Conservation (phyloP, 768 basidiomycete genomes). For the Mycena crocata region DNA sequence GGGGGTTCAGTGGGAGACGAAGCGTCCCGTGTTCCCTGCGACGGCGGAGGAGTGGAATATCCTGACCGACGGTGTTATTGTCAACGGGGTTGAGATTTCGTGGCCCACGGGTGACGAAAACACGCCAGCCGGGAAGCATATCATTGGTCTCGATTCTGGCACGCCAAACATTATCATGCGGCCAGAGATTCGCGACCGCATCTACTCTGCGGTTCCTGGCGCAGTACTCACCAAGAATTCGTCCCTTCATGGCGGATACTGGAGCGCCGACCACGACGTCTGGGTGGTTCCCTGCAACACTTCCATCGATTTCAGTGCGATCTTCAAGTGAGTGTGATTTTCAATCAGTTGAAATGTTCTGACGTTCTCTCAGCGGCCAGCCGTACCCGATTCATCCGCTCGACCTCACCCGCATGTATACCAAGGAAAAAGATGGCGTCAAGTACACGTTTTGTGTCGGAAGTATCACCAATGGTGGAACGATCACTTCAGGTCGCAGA, state of each 20-base stretch:
- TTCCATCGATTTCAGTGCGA: neutral
- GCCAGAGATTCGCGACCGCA: neutral
- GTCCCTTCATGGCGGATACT: neutral
- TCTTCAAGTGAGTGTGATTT: constrained; percentile 10
- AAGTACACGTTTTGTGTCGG: constrained; percentile 19
- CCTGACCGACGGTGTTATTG: neutral
- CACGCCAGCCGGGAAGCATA: neutral
- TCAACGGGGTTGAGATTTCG: neutral
- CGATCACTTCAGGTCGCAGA: neutral
- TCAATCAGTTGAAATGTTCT: neutral
- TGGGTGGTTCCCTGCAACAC: constrained; percentile 27
- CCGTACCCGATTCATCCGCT: constrained; percentile 27
- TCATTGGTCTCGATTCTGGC: constrained; percentile 18
- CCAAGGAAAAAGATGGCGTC: neutral
- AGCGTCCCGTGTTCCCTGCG: neutral
- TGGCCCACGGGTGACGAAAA: neutral
- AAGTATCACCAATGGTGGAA: constrained; percentile 20
- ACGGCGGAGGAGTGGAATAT: constrained; percentile 17
- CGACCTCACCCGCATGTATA: constrained; percentile 10
- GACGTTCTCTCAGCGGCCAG: constrained; percentile 1
- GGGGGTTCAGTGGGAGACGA: neutral
- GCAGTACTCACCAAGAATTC: constrained; percentile 23
- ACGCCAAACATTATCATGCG: constrained; percentile 15
- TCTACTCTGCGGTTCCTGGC: constrained; percentile 25
- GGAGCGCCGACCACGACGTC: constrained; percentile 7